Conservation (phyloP, 352 stramenopile species). For the Pythium sp. region DNA sequence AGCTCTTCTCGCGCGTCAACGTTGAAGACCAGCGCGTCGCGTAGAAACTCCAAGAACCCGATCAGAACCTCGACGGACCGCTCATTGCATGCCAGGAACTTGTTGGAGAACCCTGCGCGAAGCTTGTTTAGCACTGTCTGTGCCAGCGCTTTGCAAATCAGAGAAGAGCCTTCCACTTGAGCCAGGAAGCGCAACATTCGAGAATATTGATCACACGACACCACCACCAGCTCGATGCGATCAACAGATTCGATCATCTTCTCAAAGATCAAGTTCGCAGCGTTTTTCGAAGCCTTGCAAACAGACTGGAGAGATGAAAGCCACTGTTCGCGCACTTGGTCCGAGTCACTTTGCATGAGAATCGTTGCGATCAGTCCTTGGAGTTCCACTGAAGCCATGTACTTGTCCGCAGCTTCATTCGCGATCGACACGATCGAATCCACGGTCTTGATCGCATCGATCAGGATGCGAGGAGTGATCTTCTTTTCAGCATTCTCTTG, state of each 20-base stretch:
- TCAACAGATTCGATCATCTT: conserved; percentile 60
- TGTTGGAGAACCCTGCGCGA: conserved; percentile 66
- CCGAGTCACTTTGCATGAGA: conserved; percentile 58
- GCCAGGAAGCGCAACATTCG: conserved; percentile 70
- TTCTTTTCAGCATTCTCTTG: conserved; percentile 35
- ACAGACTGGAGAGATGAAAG: conserved; percentile 75
- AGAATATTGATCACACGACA: conserved; percentile 71
- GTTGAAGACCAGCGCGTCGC: conserved; percentile 64
- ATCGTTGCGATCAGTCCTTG: conserved; percentile 51
- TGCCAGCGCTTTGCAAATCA: conserved; percentile 53
- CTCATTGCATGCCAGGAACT: conserved; percentile 78
- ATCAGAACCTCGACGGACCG: conserved; percentile 64
- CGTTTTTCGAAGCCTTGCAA: conserved; percentile 44
- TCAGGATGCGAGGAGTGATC: conserved; percentile 67
- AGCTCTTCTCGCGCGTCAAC: conserved; percentile 48
- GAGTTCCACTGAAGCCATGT: conserved; percentile 46
- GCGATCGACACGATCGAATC: conserved; percentile 75
- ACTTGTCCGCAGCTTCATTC: conserved; percentile 60
- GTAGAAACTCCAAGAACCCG: conserved; percentile 74
- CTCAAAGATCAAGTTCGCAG: conserved; percentile 58
- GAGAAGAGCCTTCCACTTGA: conserved; percentile 45
- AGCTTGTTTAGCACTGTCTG: conserved; percentile 58
- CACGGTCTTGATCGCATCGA: conserved; percentile 83
- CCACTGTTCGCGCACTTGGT: conserved; percentile 85
- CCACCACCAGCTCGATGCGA: conserved; percentile 56